Percentiles rank a stretch among this genome's conserved stretches.
Conservation (phyloP, 1,139 yeast genomes). For the Taiozyma sp. region DNA sequence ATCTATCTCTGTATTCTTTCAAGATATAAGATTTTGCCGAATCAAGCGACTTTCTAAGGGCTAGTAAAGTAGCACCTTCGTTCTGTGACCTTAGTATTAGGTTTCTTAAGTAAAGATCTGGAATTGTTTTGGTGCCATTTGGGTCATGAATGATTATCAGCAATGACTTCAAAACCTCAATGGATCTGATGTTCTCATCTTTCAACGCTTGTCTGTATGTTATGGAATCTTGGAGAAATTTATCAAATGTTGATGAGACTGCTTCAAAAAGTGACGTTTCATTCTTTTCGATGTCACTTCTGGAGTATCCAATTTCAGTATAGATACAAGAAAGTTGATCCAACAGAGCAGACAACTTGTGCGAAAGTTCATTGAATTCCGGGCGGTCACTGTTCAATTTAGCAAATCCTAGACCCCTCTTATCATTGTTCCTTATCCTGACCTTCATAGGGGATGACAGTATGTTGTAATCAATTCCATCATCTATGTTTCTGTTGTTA, state of each 20-base stretch:
- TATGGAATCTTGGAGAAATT: slow-evolving; percentile 30
- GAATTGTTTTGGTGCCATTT: slow-evolving; percentile 31
- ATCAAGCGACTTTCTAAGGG: slow-evolving; percentile 26
- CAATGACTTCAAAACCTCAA: slow-evolving; percentile 26
- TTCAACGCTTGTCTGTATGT: slow-evolving; percentile 26
- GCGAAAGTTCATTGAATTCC: slow-evolving; percentile 28
- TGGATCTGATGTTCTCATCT: slow-evolving; percentile 25
- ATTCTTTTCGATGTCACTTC: slow-evolving; percentile 29
- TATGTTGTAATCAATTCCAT: slow-evolving; percentile 5
- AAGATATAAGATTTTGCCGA: slow-evolving; percentile 27
- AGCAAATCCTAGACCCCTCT: not conserved
- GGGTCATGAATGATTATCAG: slow-evolving; percentile 29
- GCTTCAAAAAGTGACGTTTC: slow-evolving; percentile 30
- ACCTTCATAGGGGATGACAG: slow-evolving; percentile 23
- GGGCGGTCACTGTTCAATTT: slow-evolving; percentile 8
- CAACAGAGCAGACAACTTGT: slow-evolving; percentile 27
- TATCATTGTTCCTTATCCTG: slow-evolving; percentile 1
- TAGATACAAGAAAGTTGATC: slow-evolving; percentile 30
- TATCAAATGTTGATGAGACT: slow-evolving; percentile 29
- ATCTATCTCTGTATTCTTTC: slow-evolving; percentile 25
- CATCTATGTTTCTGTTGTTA: not conserved
- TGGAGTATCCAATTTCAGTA: slow-evolving; percentile 33
- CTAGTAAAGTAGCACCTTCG: slow-evolving; percentile 28
- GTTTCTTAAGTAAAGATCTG: slow-evolving; percentile 33
- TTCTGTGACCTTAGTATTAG: slow-evolving; percentile 25